A percentile compares a stretch with the other conserved stretches of the same genome.
Evolutionary conservation across 192 early-diverging fungal genomes (phyloP).

Genomic region (Umbelopsis sp.): DNA sequence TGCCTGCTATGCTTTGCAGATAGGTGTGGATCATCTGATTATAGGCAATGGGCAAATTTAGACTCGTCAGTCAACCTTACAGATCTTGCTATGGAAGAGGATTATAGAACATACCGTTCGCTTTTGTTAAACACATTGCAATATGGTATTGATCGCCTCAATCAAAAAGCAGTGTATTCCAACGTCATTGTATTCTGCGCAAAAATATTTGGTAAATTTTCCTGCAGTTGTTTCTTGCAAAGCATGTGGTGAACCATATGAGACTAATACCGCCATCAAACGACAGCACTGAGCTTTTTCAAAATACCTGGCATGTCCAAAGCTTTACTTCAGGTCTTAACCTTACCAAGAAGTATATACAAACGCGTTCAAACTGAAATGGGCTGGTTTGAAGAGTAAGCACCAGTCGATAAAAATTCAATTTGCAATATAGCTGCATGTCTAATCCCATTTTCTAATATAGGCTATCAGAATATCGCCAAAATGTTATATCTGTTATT

Average conservation of each 20-base stretch:
- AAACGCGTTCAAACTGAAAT: conserved; percentile 17
- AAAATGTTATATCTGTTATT: not conserved
- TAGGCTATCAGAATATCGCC: not conserved
- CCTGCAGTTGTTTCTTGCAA: not conserved
- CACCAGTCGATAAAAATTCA: too few relatives aligned
- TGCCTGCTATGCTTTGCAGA: not conserved
- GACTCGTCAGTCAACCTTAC: not conserved
- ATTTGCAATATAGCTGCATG: too few relatives aligned
- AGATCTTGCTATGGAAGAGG: not conserved
- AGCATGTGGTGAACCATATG: not conserved
- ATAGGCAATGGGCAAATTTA: not conserved
- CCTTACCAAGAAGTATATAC: conserved; percentile 26
- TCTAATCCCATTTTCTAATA: not conserved
- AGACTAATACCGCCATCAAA: not conserved
- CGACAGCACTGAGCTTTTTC: conserved; percentile 45
- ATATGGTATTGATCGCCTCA: conserved; percentile 44
- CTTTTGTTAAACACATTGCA: conserved; percentile 39
- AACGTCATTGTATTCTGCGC: conserved; percentile 55
- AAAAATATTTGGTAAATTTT: conserved; percentile 40
- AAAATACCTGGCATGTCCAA: conserved; percentile 51
- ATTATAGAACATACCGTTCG: conserved; percentile 31
- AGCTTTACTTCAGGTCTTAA: conserved; percentile 43
- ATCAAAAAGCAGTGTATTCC: conserved; percentile 47
- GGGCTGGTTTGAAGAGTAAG: conserved; percentile 14
- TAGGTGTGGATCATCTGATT: conserved; percentile 31